Base-by-base conservation (phyloP, 2,329 filamentous ascomycete species). In the Penicillium sp. region DNA sequence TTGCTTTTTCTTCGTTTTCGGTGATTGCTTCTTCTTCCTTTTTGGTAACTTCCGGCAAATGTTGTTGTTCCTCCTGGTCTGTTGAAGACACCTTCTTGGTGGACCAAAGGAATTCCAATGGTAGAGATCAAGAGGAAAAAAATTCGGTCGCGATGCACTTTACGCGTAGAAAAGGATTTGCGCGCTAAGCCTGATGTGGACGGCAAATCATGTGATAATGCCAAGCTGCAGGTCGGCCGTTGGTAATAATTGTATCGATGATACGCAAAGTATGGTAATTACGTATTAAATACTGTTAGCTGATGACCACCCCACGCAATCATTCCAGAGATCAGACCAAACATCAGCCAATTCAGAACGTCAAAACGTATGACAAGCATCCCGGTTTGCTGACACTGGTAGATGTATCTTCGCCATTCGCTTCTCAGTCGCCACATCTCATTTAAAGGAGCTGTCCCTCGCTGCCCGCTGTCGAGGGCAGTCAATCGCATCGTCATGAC, bases 401-500 rank as follows among this genome's bases (percentile, higher is more conserved):
- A 43, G 20, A 43, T 43, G 40, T 8, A 43, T 43, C 6, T 43
- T 21, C 40, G 40, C n/a, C 20, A 43, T 21, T 43, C 14, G 11
- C 8, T 23, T 21, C 18, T 43, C 20, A 21, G 18, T 18, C 38
- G 38, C 38, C 38, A 20, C 5, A 20, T 42, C 40, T 14, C n/a
- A 43, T 43, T 43, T 18, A 20, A 23, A 43, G 8, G n/a, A 18
- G 8, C 20, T 23, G 9, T 43, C 5, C 18, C 40, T 43, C 20
- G 40, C 40, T 43, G 40, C 40, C 40, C 20, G 20, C 40, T 18
- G 18, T 12, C 9, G 9, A 43, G 18, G 40, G 40, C 40, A 43
- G 40, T 21, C 40, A 43, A 46, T 49, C 52, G 55, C 28, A 54
- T 68, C 70, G 61, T 38, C 24, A 52, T 52, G 50, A 52, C 50